Evolutionary conservation across 2,329 filamentous ascomycete genomes (phyloP).

Genomic region (Domatiomyces globalis): DNA sequence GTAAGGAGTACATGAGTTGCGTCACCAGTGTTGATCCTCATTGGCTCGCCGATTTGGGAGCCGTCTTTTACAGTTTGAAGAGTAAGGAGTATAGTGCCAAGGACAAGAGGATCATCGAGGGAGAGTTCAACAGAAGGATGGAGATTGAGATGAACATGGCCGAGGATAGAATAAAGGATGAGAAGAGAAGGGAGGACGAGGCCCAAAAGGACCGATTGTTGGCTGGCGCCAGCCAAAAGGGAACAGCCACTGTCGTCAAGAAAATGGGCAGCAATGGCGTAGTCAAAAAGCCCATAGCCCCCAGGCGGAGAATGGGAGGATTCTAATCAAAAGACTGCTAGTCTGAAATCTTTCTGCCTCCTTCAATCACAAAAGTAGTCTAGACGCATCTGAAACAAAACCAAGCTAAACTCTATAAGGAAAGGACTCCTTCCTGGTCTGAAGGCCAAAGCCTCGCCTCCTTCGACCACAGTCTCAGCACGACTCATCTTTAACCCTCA

Average conservation of each 20-base stretch:
- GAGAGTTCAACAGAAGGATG: conserved; percentile 82
- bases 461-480: no score
- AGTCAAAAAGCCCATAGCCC: conserved; percentile 17
- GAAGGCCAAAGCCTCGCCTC: no score
- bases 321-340: conserved; percentile 4
- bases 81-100: conserved; percentile 89
- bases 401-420: no score
- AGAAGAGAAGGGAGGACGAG: conserved; percentile 38
- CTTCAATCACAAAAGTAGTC: no score
- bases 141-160: conserved; percentile 91
- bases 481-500: no score
- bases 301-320: conserved; percentile 14
- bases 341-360: no score
- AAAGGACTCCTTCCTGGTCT: no score
- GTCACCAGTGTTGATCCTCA: conserved; percentile 93
- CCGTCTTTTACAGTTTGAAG: conserved; percentile 93
- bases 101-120: conserved; percentile 75
- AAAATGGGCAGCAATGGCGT: conserved; percentile 18
- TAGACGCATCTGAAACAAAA: no score
- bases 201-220: conserved; percentile 24
- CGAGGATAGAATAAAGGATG: conserved; percentile 69
- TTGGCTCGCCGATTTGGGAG: conserved; percentile 91
- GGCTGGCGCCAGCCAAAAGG: conserved; percentile 8
- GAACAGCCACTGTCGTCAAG: conserved; percentile 13
- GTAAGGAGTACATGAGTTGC: conserved; percentile 94